Percentiles rank a stretch among this genome's conserved stretches.
phyloP scores from a whole-genome alignment of 1,139 yeast genomes.

The Eremothecium gossypii region DNA sequence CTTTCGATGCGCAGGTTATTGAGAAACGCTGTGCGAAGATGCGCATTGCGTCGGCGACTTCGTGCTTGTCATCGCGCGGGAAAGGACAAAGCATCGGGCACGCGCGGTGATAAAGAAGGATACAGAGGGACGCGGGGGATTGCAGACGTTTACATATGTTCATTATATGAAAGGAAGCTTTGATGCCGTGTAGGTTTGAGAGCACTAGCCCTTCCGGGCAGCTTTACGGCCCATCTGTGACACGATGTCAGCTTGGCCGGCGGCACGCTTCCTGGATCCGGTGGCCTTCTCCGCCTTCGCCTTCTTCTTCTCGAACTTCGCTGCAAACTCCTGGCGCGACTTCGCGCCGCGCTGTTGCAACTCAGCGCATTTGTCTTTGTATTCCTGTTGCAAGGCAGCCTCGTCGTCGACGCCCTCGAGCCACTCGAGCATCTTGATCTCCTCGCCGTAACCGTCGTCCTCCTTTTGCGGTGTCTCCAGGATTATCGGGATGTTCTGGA shows the following conservation, averaged over 20 bases:
- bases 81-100: too few relatives aligned
- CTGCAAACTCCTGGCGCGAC: conserved; percentile 41
- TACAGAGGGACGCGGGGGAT: too few relatives aligned
- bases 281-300: conserved; percentile 11
- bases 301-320: conserved; percentile 31
- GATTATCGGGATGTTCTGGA: conserved; percentile 67
- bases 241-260: conserved; percentile 4
- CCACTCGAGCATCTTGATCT: conserved; percentile 49
- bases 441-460: conserved; percentile 67
- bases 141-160: too few relatives aligned
- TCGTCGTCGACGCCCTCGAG: conserved; percentile 46
- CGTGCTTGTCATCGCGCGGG: too few relatives aligned
- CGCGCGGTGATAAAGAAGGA: too few relatives aligned
- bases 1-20: too few relatives aligned
- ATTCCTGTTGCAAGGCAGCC: conserved; percentile 41
- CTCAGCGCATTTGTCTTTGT: conserved; percentile 38
- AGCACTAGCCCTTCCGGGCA: conserved; percentile 4
- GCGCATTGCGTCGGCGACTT: too few relatives aligned
- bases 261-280: conserved; percentile 15
- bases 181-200: too few relatives aligned
- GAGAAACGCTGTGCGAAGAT: too few relatives aligned
- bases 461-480: conserved; percentile 77
- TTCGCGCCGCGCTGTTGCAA: conserved; percentile 48
- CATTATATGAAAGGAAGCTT: too few relatives aligned
- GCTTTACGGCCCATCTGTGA: conserved; percentile 7